Evolutionary conservation across 345 rosid genomes (phyloP), one percentile per base, ranked within the genome.

Genomic region (Tarenaya hassleriana): DNA sequence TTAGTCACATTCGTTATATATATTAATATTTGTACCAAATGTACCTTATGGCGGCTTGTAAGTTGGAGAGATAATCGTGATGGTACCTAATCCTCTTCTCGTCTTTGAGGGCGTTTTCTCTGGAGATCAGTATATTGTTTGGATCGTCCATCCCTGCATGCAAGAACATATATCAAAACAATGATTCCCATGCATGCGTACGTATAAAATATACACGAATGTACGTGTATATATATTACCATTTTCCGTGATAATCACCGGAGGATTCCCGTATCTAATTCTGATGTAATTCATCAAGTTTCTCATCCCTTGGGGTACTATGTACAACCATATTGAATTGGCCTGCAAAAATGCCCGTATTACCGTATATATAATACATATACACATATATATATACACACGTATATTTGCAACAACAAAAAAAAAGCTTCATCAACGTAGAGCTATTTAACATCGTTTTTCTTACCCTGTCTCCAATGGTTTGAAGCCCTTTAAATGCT

Each of bases 131-230:
- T 11, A 15, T 34, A 31, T 10, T 68, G 63, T 85, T 88, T 24
- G 90, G 52, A 52, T 92, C 98, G 49, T 92, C 98, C 92, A 87
- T 84, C 46, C 98, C 98, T 92, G 76, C 14, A 56, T 48, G 53
- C 11, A 45, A 24, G 11, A 37, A 55, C 38, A n/a, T n/a, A n/a
- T n/a, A n/a, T n/a, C n/a, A n/a, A n/a, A n/a, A n/a, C n/a, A n/a
- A n/a, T n/a, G n/a, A n/a, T n/a, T n/a, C n/a, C n/a, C n/a, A n/a
- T n/a, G n/a, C n/a, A n/a, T n/a, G n/a, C n/a, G n/a, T n/a, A n/a
- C n/a, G n/a, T n/a, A n/a, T n/a, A n/a, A n/a, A n/a, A n/a, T n/a
- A n/a, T n/a, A n/a, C n/a, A n/a, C n/a, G n/a, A n/a, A n/a, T n/a
- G n/a, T n/a, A n/a, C n/a, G n/a, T n/a, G 38, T 41, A 19, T 56